Conservation (phyloP, 108 stramenopile genomes). For the Cyclotella baltica region DNA sequence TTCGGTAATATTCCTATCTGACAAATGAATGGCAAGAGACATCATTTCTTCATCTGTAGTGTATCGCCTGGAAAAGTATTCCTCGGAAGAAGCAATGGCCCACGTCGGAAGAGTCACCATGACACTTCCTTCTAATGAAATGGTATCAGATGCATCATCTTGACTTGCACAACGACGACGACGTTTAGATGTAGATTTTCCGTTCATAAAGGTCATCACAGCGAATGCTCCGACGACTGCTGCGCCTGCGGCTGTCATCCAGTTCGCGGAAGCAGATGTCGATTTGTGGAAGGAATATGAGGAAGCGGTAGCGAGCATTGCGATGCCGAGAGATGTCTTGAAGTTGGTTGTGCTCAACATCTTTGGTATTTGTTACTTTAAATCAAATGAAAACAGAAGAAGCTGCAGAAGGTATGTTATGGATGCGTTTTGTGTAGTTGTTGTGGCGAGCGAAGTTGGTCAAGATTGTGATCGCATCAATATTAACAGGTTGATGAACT, state of each 20-base stretch:
- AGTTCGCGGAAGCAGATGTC: not conserved
- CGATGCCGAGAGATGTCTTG: constrained; percentile 7
- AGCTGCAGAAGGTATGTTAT: too few relatives aligned
- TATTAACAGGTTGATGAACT: too few relatives aligned
- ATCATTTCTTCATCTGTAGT: constrained; percentile 83
- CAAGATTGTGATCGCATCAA: too few relatives aligned
- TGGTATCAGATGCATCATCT: constrained; percentile 17
- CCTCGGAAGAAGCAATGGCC: constrained; percentile 50
- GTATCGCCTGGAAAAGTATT: constrained; percentile 60
- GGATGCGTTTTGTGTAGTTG: too few relatives aligned
- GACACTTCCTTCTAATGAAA: constrained; percentile 50
- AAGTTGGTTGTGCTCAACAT: constrained; percentile 12
- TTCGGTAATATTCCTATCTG: constrained; percentile 68
- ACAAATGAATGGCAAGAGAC: constrained; percentile 76
- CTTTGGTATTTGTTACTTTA: too few relatives aligned
- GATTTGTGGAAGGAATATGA: constrained; percentile 4
- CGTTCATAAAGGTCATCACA: not conserved
- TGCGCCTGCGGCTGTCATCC: constrained; percentile 14
- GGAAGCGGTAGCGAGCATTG: constrained; percentile 22
- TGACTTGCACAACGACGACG: not conserved
- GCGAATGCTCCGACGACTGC: constrained; percentile 12
- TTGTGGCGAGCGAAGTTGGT: too few relatives aligned
- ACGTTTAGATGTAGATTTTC: not conserved
- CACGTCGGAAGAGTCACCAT: constrained; percentile 76
- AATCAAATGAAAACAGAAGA: too few relatives aligned